Evolutionary conservation across 2,329 filamentous ascomycete species (phyloP).

Genomic region (Trichoderma sp.): DNA sequence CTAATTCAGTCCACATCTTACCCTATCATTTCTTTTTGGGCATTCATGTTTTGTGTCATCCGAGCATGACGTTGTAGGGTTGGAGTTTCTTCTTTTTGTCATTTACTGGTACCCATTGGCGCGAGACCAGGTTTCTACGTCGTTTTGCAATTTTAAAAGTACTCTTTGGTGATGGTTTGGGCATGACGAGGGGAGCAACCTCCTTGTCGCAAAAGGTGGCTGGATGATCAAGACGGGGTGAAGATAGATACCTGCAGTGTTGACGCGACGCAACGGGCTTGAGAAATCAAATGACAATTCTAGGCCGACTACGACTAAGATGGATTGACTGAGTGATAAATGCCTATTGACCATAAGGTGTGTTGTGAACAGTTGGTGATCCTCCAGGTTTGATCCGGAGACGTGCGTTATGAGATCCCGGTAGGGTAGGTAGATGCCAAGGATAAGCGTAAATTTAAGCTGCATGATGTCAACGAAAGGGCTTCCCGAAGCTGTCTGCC

Average conservation of each 20-base stretch:
- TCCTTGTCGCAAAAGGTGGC: not conserved
- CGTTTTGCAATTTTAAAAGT: constrained; percentile 5
- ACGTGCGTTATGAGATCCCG: too few relatives aligned
- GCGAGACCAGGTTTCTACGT: constrained; percentile 1
- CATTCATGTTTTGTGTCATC: constrained; percentile 8
- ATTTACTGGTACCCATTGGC: constrained; percentile 11
- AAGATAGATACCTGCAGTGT: not conserved
- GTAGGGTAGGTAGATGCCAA: too few relatives aligned
- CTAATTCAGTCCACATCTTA: not conserved
- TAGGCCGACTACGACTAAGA: too few relatives aligned
- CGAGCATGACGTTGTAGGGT: constrained; percentile 19
- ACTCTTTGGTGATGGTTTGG: not conserved
- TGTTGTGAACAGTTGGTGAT: too few relatives aligned
- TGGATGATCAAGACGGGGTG: not conserved
- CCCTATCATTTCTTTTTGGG: not conserved
- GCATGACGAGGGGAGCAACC: not conserved
- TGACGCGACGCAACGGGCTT: not conserved
- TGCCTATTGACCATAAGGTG: too few relatives aligned
- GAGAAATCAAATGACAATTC: too few relatives aligned
- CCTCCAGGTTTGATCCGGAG: too few relatives aligned
- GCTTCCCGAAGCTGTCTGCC: too few relatives aligned
- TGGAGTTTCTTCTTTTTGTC: constrained; percentile 25
- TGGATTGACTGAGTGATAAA: too few relatives aligned
- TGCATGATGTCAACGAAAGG: too few relatives aligned
- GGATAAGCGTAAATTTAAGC: too few relatives aligned